Evolutionary conservation across 495 filamentous ascomycete species (phyloP), one percentile per base, ranked within the genome.

Genomic region (Tetracladium marchalianum): DNA sequence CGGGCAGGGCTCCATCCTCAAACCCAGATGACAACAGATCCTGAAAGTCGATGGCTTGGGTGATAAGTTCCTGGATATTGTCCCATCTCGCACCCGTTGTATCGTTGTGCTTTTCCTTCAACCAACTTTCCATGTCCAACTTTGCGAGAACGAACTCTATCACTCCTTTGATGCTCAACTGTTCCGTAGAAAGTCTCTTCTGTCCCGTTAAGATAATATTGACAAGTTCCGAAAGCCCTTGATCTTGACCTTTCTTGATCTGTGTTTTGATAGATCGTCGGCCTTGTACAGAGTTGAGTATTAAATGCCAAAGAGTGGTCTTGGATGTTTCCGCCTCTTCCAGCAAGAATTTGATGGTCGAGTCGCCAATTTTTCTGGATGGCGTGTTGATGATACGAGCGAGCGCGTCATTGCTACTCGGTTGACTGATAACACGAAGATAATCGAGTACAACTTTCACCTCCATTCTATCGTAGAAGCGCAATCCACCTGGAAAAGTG

Each of bases 391-490:
- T 80, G 43, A 97, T 80, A 27, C 87, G 78, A 32, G 81, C 74
- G 2, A 97, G 55, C 0, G 93, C 87, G 61, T 97, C 93, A 46
- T 87, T 94, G 54, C 94, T 90, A 12, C 81, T 74, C 1, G 88
- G 87, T 56, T 94, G 87, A 59, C 83, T 80, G 32, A 95, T 76
- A 5, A 93, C 82, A 22, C 89, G 74, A 17, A 97, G 66, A 61
- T 99, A 97, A 60, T 97, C 89, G 7, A 99, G 62, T 1, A 97
- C 60, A 4, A 82, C 75, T 60, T 93, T 96, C 57, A 99, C 82
- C 64, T 99, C 93, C 10, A 77, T 71, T 39, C 93, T 78, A 53
- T 99, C 93, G 55, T 90, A 99, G 64, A 99, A 99, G 45, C 82
- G 81, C 31, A 79, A 75, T 0, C 93, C 93, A 13, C 77, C 64